Base-by-base conservation (phyloP, 805 yeast genomes). In the Diddensiella transvaalensis region DNA sequence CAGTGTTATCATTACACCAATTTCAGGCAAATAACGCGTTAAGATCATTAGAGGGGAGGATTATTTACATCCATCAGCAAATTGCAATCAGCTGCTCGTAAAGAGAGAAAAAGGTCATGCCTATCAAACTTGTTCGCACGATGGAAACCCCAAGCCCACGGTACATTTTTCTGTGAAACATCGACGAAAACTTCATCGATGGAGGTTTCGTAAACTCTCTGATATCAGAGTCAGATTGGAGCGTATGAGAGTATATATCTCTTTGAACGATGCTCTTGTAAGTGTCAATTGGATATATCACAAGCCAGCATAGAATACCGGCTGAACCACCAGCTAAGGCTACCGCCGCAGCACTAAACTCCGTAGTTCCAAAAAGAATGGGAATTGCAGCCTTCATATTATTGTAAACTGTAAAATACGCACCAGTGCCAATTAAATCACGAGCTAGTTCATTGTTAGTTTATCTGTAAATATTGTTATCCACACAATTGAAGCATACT, bases 221-320 rank as follows among this genome's bases (percentile, higher is more conserved):
- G 21, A n/a, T 11, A 5, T 30, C 37, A 13, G 13, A 6, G 6
- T 37, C 15, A 22, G 32, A 13, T 15, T 36, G 22, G 58, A 85
- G 68, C n/a, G 85, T 79, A 53, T 82, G 80, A 24, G 83, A 72
- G 22, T 87, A 84, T 3, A 84, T 72, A 57, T 87, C 91, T 49
- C 84, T 77, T 60, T 87, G 96, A 39, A 79, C 75, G 49, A 83
- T 73, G 1, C 90, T 79, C 61, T 88, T 87, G 50, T 84, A 72
- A 0, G 96, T 87, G 63, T 87, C 96, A 8, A 87, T 62, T 2
- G 96, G 95, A 67, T 84, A 88, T 2, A 87, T 82, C 0, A 80
- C 64, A 2, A 80, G 66, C 95, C 95, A 87, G 44, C 88, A 75
- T 15, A 83, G 66, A 15, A 83, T 76, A 2, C 96, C 96, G 3